Evolutionary conservation across 768 basidiomycete species (phyloP), one percentile per base, ranked within the genome.

Genomic region (Mycena alexandri): DNA sequence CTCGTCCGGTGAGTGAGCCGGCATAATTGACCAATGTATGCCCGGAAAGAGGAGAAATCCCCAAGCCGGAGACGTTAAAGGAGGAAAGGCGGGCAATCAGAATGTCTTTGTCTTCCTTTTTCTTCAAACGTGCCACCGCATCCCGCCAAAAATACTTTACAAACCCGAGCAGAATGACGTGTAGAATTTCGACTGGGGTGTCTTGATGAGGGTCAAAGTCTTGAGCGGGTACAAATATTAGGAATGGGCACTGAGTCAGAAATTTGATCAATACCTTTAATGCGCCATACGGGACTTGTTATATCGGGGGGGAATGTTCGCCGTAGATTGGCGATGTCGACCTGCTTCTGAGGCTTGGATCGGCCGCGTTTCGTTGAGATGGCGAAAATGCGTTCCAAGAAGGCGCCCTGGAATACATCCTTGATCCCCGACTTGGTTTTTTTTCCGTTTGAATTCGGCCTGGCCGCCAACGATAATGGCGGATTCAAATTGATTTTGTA

Each of bases 1-100:
- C 78, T 3, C 75, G 74, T 0, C 83, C 82, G 34, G 74, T 76
- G 0, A 84, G 74, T 0, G 81, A 83, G 0, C 79, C 77, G 2
- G 80, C 74, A 70, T 82, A 85, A 12, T 75, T 61, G 0, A 84
- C 82, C 34, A 36, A 36, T 36, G 34, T 36, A 36, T 36, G 34
- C 12, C 34, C 34, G 12, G 34, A 36, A 36, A 36, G 34, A 36
- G 34, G 34, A 6, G 34, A 12, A 36, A 36, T 36, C 5, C 34
- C 34, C 7, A 36, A 12, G 34, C 34, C 34, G 7, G 34, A 36
- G 34, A 36, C 34, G 34, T 36, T 36, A 12, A 36, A 36, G 34
- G 34, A 36, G 7, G 34, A 36, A 5, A 36, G 34, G 7, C 34
- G 34, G 34, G 34, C 34, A 6, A 36, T 36, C 34, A 36, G 34